Evolutionary conservation across 2,329 filamentous ascomycete species (phyloP), one percentile per base, ranked within the genome.

Genomic region (Fusarium verrucosum): DNA sequence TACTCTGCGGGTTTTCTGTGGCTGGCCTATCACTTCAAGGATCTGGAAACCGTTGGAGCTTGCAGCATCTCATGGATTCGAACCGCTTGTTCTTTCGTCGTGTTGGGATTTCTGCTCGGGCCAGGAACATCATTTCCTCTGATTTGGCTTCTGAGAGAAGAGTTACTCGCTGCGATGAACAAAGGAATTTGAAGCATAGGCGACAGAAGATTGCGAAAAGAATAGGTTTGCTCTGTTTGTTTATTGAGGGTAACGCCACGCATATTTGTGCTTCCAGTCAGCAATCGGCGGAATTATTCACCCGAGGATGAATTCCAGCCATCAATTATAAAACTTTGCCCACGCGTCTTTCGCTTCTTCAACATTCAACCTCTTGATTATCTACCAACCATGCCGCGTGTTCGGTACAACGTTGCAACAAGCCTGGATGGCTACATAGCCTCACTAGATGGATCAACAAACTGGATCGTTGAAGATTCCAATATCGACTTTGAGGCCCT

Each of bases 341-440:
- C 10, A 14, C 11, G 25, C 11, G 5, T 46, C 7, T 22, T 25
- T 14, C 16, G 13, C 22, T 3, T 17, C 3, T 36, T 19, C 4
- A 10, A 1, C 8, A 14, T 8, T 36, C 10, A 30, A 23, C 10
- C 19, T 42, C 10, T 36, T 22, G 14, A 25, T n/a, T n/a, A 11
- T 41, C 14, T 13, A 4, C 20, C 10, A 2, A n/a, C 19, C 22
- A 72, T 73, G 58, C 53, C 64, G 5, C 62, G 52, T 5, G 41
- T 76, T 16, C 71, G 73, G 3, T 78, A 78, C 56, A 75, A 76
- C 57, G 65, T 73, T 4, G 76, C 76, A 19, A 69, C 67, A 3
- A 75, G 73, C 11, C 69, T 78, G 3, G 75, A 78, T 50, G 76
- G 76, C 41, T 77, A 68, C 59, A 77, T 78, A 26, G 74, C 74